Conservation (phyloP, 257 asterid species). For the Ajuga chamaepitys region DNA sequence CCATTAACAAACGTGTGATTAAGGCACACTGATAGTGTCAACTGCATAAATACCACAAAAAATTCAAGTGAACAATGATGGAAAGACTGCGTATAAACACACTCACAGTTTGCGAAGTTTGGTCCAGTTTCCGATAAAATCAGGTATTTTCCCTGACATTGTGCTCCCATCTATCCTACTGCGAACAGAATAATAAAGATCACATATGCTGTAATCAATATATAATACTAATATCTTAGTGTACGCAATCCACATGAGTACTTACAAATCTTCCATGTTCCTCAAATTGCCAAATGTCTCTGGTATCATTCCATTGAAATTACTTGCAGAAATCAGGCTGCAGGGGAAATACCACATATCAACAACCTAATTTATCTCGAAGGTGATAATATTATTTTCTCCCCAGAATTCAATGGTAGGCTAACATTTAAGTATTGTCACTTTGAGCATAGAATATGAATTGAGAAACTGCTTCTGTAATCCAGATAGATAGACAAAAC, state of each 20-base stretch:
- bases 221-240: neutral
- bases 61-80: neutral
- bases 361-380: neutral
- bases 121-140: constrained; percentile 77
- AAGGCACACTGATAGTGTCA: neutral
- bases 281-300: constrained; percentile 38
- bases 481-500: too few species aligned
- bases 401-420: neutral
- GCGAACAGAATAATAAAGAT: constrained; percentile 30
- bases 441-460: neutral
- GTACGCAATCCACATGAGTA: neutral
- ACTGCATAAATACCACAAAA: neutral
- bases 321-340: constrained; percentile 78
- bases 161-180: constrained; percentile 78
- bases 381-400: neutral
- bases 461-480: neutral
- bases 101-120: constrained; percentile 51
- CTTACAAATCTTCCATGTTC: constrained; percentile 88
- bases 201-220: neutral
- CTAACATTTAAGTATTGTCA: neutral
- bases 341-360: constrained; percentile 19
- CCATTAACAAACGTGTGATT: neutral
- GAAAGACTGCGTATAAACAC: neutral
- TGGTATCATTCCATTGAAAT: constrained; percentile 73
- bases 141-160: constrained; percentile 68